A percentile compares a stretch with the other conserved stretches of the same genome.
These are phyloP conservation scores for Phytopythium montanum DNA, from an alignment of 352 stramenopile species.

Conservation along the genomic window DNA sequence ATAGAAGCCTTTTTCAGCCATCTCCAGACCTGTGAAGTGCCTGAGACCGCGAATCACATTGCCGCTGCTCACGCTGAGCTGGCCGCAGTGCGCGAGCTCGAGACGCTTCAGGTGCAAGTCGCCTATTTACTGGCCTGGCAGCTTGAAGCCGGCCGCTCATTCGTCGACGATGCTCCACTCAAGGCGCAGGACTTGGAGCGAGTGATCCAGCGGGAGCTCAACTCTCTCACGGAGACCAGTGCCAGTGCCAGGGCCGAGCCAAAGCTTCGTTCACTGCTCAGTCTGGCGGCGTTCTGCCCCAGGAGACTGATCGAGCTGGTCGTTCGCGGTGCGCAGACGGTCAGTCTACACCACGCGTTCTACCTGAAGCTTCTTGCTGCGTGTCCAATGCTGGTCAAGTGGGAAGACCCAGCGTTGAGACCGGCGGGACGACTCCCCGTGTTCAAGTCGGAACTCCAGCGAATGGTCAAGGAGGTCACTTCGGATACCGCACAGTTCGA, in stretches of 20 bases:
- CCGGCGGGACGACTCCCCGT: background rate
- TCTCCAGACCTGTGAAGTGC: background rate
- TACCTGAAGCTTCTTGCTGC: constrained; percentile 20
- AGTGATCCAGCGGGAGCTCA: constrained; percentile 22
- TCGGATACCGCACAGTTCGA: constrained; percentile 19
- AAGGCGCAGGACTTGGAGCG: constrained; percentile 13
- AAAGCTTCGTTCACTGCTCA: constrained; percentile 13
- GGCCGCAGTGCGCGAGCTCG: constrained; percentile 4
- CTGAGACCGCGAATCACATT: constrained; percentile 4
- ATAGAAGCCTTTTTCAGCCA: background rate
- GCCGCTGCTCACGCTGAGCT: constrained; percentile 22
- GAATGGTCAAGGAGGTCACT: constrained; percentile 16
- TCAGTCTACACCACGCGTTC: constrained; percentile 17
- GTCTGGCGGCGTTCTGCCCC: constrained; percentile 26
- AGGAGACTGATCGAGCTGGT: constrained; percentile 22
- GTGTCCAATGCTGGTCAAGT: constrained; percentile 29
- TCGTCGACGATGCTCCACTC: constrained; percentile 9
- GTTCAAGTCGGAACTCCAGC: constrained; percentile 24
- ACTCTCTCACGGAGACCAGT: constrained; percentile 27
- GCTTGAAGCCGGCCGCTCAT: constrained; percentile 9
- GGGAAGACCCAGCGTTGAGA: constrained; percentile 8
- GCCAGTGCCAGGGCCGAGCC: constrained; percentile 7
- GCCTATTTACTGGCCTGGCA: constrained; percentile 32
- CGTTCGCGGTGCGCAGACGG: constrained; percentile 14
- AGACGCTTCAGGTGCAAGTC: constrained; percentile 20